phyloP scores from a whole-genome alignment of 1,284 basidiomycete species.

The Trametes pubescens region DNA sequence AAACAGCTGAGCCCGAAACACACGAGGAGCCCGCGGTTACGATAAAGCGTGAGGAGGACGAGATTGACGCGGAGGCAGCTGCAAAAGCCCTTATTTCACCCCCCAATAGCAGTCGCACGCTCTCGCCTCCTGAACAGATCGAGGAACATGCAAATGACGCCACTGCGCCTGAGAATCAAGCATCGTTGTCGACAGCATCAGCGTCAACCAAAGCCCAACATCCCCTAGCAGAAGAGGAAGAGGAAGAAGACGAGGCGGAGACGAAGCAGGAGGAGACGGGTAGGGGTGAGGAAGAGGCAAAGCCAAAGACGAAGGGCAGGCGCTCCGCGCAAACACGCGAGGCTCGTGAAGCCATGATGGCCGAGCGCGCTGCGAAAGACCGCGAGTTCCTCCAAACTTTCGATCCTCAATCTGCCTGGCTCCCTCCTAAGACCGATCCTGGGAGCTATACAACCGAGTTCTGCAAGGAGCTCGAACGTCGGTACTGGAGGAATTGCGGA shows the following conservation, averaged over 20 bases:
- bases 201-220: conserved; percentile 14
- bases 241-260: conserved; percentile 45
- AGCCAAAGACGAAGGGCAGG: conserved; percentile 53
- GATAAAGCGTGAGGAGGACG: conserved; percentile 48
- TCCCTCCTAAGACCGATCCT: conserved; percentile 73
- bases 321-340: conserved; percentile 56
- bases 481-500: conserved; percentile 93
- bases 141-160: conserved; percentile 41
- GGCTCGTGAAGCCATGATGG: conserved; percentile 60
- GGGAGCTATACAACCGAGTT: conserved; percentile 87
- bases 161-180: conserved; percentile 32
- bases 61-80: conserved; percentile 38
- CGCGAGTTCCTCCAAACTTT: conserved; percentile 73
- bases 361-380: conserved; percentile 63
- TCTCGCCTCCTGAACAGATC: conserved; percentile 24
- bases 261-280: conserved; percentile 9
- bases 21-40: conserved; percentile 12
- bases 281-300: conserved; percentile 42
- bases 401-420: conserved; percentile 77
- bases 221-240: conserved; percentile 25
- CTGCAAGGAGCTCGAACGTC: conserved; percentile 87
- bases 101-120: conserved; percentile 32
- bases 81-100: conserved; percentile 34
- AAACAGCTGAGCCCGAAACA: conserved; percentile 44
- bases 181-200: neutral